Evolutionary conservation across 179 eudicot species (phyloP), one percentile per base, ranked within the genome.

Genomic region (Beta lomatogona): DNA sequence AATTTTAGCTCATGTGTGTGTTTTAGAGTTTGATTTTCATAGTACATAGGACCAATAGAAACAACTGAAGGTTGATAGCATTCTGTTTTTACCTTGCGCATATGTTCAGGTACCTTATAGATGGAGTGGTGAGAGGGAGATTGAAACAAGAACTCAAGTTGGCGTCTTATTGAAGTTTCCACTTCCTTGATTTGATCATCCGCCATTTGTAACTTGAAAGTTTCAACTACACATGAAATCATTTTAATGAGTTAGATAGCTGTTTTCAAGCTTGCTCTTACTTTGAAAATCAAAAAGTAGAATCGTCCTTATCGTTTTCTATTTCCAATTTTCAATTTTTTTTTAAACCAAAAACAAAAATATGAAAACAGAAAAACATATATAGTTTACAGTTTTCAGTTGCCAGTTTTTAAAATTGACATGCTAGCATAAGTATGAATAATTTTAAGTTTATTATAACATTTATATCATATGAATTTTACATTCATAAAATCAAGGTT

Each of bases 21-120:
- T 58, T 86, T 57, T 22, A 86, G 57, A 18, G 71, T 55, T 19
- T 53, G 71, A 55, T 70, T 19, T 12, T 78, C 59, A 66, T 84
- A 73, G 53, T 81, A 82, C n/a, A 75, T 36, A 28, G 86, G 86
- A 52, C 88, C 86, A 58, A 86, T 78, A 14, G 88, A 86, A 57
- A 86, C 81, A 13, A 79, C 9, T 16, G 44, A 67, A 41, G 88
- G 86, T 18, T 48, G 65, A 77, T 83, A 86, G 12, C 79, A 79
- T 60, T 81, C 81, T 72, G 66, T 70, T 9, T 79, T 73, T 36
- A 71, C 76, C 58, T 78, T 41, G 22, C 71, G 58, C 3, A 82
- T 28, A 18, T 78, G 66, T 25, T 79, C 77, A 9, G 88, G 84
- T 19, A 79, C 86, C 71, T 69, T 78, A 9, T 78, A 84, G 19